Evolutionary conservation across 768 basidiomycete genomes (phyloP).

Genomic region (Hygrocybe punicea): DNA sequence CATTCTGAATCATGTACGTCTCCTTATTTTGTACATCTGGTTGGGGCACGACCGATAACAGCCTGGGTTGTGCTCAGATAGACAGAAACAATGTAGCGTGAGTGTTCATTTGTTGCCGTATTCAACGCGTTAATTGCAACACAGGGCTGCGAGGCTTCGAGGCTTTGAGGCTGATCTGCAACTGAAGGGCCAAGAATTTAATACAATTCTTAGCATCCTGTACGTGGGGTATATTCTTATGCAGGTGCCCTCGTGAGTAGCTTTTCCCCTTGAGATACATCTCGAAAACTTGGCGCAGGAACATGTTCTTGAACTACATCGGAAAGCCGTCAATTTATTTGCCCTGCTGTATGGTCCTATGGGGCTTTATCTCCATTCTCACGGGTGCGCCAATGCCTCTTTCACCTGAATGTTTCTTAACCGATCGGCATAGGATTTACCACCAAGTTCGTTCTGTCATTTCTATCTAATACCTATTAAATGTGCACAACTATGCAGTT

Average conservation of each 20-base stretch:
- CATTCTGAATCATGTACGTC: constrained; percentile 41
- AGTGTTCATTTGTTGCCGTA: constrained; percentile 16
- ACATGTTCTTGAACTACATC: constrained; percentile 63
- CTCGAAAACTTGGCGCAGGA: constrained; percentile 37
- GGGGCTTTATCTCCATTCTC: constrained; percentile 55
- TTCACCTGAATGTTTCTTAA: background rate
- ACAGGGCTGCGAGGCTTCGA: constrained; percentile 42
- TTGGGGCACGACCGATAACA: constrained; percentile 34
- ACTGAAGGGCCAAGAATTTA: constrained; percentile 58
- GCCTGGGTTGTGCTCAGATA: constrained; percentile 48
- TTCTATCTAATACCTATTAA: background rate
- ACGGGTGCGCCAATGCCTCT: constrained; percentile 38
- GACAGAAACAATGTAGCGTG: constrained; percentile 71
- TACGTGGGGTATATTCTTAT: constrained; percentile 69
- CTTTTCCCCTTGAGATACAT: background rate
- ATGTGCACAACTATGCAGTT: constrained; percentile 37
- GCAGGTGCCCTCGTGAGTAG: constrained; percentile 66
- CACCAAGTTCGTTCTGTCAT: constrained; percentile 29
- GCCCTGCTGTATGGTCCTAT: constrained; percentile 58
- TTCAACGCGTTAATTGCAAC: background rate
- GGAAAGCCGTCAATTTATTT: constrained; percentile 65
- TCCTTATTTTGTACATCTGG: background rate
- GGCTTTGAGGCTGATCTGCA: constrained; percentile 64
- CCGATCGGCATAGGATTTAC: constrained; percentile 35
- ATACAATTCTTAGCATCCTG: constrained; percentile 56